phyloP scores from a whole-genome alignment of 176 grass and related monocot species.

The Paspalum vaginatum region DNA sequence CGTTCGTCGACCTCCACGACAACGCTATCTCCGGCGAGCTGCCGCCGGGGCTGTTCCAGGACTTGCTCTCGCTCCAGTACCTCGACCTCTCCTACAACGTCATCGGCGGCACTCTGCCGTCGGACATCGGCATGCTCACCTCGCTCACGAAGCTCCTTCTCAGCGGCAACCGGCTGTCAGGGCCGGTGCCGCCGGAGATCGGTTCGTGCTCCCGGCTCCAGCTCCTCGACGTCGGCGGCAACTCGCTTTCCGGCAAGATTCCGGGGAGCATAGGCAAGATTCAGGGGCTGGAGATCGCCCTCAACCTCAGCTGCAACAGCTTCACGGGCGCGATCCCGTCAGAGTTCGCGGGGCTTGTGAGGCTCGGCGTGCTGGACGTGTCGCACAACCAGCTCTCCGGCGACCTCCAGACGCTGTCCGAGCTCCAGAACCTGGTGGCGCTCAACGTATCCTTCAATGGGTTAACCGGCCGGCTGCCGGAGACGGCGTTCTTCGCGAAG shows the following conservation, averaged over 20 bases:
- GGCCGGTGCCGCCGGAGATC: conserved; percentile 57
- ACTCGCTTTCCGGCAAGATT: conserved; percentile 58
- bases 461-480: conserved; percentile 56
- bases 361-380: conserved; percentile 59
- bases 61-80: conserved; percentile 66
- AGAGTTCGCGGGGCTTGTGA: conserved; percentile 49
- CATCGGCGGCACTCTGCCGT: conserved; percentile 53
- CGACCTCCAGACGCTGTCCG: conserved; percentile 47
- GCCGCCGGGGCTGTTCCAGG: conserved; percentile 47
- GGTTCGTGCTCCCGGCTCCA: conserved; percentile 84
- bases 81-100: conserved; percentile 79
- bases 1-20: conserved; percentile 80
- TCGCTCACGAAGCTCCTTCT: conserved; percentile 80
- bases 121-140: conserved; percentile 56
- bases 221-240: conserved; percentile 74
- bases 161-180: conserved; percentile 56
- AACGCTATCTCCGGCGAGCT: conserved; percentile 65
- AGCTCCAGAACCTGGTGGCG: conserved; percentile 60
- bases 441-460: conserved; percentile 66
- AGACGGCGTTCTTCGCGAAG: conserved; percentile 78
- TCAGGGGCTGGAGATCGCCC: conserved; percentile 60
- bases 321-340: conserved; percentile 59
- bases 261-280: conserved; percentile 73
- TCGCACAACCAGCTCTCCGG: conserved; percentile 68
- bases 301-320: conserved; percentile 84